Evolutionary conservation across 2,329 filamentous ascomycete species (phyloP).

Genomic region (Tolypocladium tundrense): DNA sequence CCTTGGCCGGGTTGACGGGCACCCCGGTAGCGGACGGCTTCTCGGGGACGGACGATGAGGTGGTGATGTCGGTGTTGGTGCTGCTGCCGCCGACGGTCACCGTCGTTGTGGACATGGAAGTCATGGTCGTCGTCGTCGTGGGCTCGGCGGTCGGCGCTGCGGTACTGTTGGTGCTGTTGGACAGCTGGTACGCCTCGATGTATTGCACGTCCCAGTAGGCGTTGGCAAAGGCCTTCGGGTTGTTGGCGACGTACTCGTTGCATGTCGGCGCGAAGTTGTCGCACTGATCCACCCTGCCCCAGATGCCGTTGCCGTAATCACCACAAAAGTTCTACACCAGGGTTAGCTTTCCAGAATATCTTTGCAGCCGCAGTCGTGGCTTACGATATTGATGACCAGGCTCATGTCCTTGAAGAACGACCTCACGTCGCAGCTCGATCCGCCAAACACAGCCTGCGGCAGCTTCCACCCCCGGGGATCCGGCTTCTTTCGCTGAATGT

Average conservation of each 20-base stretch:
- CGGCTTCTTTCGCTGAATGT: constrained; percentile 50
- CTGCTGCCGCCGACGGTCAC: background rate
- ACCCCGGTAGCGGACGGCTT: constrained; percentile 3
- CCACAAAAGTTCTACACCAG: constrained; percentile 58
- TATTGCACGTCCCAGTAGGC: constrained; percentile 44
- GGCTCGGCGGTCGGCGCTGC: background rate
- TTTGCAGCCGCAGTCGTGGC: constrained; percentile 1
- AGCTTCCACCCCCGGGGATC: constrained; percentile 57
- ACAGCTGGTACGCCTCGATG: constrained; percentile 34
- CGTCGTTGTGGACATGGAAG: background rate
- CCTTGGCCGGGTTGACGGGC: constrained; percentile 19
- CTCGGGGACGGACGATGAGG: constrained; percentile 1
- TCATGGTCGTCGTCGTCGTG: background rate
- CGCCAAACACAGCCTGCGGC: constrained; percentile 61
- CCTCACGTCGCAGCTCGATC: constrained; percentile 52
- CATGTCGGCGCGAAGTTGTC: constrained; percentile 31
- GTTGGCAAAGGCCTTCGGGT: constrained; percentile 31
- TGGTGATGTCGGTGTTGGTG: background rate
- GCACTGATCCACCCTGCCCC: constrained; percentile 29
- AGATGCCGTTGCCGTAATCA: constrained; percentile 51
- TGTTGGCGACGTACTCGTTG: constrained; percentile 33
- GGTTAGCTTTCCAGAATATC: background rate
- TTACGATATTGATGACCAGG: constrained; percentile 60
- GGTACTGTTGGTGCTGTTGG: constrained; percentile 3
- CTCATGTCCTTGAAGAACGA: constrained; percentile 57